Evolutionary conservation across 1,139 yeast species (phyloP).

Genomic region (Sugiyamaella paludigena): DNA sequence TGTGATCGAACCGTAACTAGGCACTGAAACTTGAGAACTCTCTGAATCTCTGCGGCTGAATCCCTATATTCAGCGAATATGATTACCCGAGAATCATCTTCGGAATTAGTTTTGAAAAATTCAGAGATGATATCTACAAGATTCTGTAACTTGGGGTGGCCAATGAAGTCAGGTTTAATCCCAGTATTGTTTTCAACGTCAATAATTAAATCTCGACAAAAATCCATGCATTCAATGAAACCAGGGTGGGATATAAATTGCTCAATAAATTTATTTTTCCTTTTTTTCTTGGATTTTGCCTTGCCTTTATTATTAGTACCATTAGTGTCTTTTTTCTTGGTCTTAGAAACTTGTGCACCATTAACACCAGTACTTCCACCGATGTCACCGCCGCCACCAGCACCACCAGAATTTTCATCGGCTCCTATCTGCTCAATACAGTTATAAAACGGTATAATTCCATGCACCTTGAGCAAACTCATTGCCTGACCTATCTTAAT

Average conservation of each 20-base stretch:
- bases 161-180: conserved; percentile 43
- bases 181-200: conserved; percentile 1
- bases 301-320: conserved; percentile 8
- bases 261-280: conserved; percentile 31
- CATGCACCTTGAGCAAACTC: conserved; percentile 64
- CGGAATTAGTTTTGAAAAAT: conserved; percentile 45
- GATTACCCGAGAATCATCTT: conserved; percentile 64
- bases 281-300: conserved; percentile 23
- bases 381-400: background rate
- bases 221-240: conserved; percentile 45
- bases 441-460: conserved; percentile 69
- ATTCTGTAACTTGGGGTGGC: conserved; percentile 76
- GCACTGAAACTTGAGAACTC: conserved; percentile 52
- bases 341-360: no score
- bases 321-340: background rate
- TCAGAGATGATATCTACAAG: conserved; percentile 54
- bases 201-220: conserved; percentile 43
- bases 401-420: background rate
- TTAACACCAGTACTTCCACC: background rate
- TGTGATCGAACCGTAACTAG: conserved; percentile 58
- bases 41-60: conserved; percentile 83
- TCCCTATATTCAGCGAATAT: conserved; percentile 86
- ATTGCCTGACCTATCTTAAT: conserved; percentile 67
- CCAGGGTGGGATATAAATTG: conserved; percentile 52
- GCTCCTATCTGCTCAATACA: conserved; percentile 34